These are phyloP conservation scores for Torulaspora franciscae DNA, from an alignment of 805 yeast genomes.

Conservation along the genomic window DNA sequence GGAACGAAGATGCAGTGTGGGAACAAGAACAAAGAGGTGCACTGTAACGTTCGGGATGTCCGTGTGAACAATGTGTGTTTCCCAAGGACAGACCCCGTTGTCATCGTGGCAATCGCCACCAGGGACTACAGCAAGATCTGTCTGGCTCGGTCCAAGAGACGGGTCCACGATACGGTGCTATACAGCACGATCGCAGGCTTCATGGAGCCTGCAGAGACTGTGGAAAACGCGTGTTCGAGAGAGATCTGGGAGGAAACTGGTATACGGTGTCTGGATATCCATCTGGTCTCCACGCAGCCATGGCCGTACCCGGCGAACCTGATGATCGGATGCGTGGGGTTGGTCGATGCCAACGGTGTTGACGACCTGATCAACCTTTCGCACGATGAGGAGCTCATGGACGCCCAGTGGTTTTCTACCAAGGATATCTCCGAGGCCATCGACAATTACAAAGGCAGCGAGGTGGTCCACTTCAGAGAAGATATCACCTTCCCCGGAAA, in stretches of 20 bases:
- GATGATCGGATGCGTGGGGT: constrained; percentile 88
- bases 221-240: constrained; percentile 80
- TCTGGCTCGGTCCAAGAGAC: constrained; percentile 65
- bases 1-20: constrained; percentile 61
- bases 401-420: constrained; percentile 79
- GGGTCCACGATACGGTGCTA: constrained; percentile 44
- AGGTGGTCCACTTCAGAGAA: constrained; percentile 20
- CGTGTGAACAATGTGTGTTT: constrained; percentile 72
- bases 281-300: constrained; percentile 75
- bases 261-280: constrained; percentile 52
- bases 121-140: constrained; percentile 55
- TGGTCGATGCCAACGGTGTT: constrained; percentile 62
- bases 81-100: constrained; percentile 89
- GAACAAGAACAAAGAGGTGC: constrained; percentile 13
- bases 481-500: constrained; percentile 30
- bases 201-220: constrained; percentile 90
- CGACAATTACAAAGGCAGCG: constrained; percentile 22
- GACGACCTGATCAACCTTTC: constrained; percentile 65
- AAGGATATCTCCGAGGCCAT: constrained; percentile 45
- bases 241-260: constrained; percentile 98
- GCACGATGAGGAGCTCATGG: constrained; percentile 80
- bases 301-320: constrained; percentile 96
- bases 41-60: constrained; percentile 39
- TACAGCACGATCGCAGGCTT: constrained; percentile 92
- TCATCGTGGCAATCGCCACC: constrained; percentile 74